Evolutionary conservation across 345 rosid genomes (phyloP), one percentile per base, ranked within the genome.

Genomic region (Salix arbutifolia): DNA sequence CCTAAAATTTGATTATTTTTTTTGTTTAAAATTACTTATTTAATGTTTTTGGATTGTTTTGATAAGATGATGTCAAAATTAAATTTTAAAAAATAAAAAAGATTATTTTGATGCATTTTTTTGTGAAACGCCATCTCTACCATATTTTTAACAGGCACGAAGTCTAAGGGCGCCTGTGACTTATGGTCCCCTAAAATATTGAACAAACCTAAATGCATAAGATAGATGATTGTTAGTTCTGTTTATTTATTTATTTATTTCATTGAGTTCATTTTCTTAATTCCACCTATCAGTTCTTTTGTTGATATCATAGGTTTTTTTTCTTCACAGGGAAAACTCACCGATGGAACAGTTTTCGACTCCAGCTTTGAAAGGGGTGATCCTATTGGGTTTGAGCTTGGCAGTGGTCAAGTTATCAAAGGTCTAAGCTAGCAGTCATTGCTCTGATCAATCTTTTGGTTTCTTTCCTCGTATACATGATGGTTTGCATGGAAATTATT

Each of bases 291-390:
- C 19, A 16, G 14, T 46, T 46, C 18, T 46, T 46, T 14, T 46
- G 18, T 16, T 46, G 6, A 46, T 46, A 14, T 46, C 52, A 46
- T 46, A 16, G 18, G 18, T 46, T 67, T 56, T 35, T 35, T 52
- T 10, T 56, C 62, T 31, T 16, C 78, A 77, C 89, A 95, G 99
- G 99, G 97, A 74, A 89, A 87, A 78, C 94, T 95, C 77, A 90
- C 97, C 6, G 99, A 95, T 88, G 99, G 94, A 81, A 89, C 91
- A 69, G 96, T 93, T 60, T 95, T 95, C 53, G 99, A 95, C 86
- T 95, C 99, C 81, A 93, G 99, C 80, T 95, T 88, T 82, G 97
- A 95, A 78, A 95, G 99, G 81, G 97, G 90, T 73, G 97, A 95
- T 84, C 99, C 99, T 25, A 89, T 95, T 84, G 97, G 88, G 83